A percentile compares a stretch with the other conserved stretches of the same genome.
Evolutionary conservation across 2,329 filamentous ascomycete species (phyloP).

Genomic region (Metarhizium album): DNA sequence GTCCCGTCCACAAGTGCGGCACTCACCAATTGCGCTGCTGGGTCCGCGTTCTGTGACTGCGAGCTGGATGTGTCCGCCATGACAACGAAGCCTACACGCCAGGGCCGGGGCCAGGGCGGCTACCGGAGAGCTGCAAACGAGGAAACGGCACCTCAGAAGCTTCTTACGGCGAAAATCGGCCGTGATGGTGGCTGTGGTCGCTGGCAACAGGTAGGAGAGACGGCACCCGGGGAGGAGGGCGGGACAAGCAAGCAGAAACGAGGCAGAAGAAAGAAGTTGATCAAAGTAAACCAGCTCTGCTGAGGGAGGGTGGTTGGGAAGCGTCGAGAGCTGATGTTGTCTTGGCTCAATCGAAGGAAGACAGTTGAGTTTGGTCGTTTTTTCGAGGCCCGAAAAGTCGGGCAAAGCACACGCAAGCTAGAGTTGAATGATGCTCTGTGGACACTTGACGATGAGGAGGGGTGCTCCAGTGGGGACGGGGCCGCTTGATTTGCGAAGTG

Average conservation of each 20-base stretch:
- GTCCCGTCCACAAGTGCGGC: background rate
- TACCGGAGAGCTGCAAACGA: constrained; percentile 2
- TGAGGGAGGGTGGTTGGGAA: background rate
- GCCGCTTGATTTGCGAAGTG: background rate
- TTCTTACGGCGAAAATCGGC: background rate
- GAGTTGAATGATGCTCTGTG: background rate
- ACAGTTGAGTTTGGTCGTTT: too few species aligned
- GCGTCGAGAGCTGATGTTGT: background rate
- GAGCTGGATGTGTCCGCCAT: constrained; percentile 17
- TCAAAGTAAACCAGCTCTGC: background rate
- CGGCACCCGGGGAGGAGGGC: background rate
- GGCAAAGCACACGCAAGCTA: background rate
- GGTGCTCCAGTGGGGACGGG: background rate
- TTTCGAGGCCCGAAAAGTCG: background rate
- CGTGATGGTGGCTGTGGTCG: background rate
- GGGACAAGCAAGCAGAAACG: background rate
- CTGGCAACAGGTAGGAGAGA: background rate
- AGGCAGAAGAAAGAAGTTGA: background rate
- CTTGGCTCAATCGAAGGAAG: background rate
- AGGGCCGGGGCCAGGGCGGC: constrained; percentile 6
- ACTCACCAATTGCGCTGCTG: constrained; percentile 12
- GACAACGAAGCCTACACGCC: constrained; percentile 9
- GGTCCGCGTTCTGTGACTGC: constrained; percentile 12
- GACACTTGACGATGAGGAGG: background rate
- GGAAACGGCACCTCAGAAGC: constrained; percentile 3